Evolutionary conservation across 768 basidiomycete species (phyloP), one percentile per base, ranked within the genome.

Genomic region (Psilocybe sp.): DNA sequence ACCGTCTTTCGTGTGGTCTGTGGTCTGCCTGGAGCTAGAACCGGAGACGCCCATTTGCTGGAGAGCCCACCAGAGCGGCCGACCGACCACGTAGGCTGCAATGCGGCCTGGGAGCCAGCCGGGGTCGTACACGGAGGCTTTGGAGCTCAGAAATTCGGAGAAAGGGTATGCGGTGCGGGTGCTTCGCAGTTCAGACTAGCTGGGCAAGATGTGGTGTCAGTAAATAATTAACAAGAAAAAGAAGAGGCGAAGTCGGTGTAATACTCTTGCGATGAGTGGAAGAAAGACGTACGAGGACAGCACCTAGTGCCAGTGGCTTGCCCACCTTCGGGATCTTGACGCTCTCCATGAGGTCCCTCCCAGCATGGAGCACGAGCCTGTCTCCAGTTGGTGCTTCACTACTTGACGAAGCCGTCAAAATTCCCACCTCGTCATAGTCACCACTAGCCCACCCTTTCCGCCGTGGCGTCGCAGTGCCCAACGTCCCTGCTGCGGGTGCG

Each of bases 1-100:
- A 53, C 66, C 77, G 71, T 85, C 68, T 44, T 69, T 69, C 28
- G 68, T 58, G 14, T 62, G 58, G 31, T 56, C 23, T 7, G 23
- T 28, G 4, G 23, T 28, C 23, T 7, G 23, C 3, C 23, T 28
- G 4, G 4, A 7, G 23, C 7, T 7, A 7, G 89, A 86, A 2
- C 79, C 80, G 6, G 88, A 80, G 3, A 93, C 68, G 19, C 82
- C 85, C n/a, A 85, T 71, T 54, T 89, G 89, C 53, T 87, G 83
- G 49, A 94, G 76, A 2, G 86, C 84, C 92, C 92, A 94, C 87
- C 86, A 91, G 1, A 94, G 69, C 2, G 92, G 91, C 58, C 81
- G 83, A 6, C 84, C 89, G 6, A 93, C 75, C 7, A 92, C 70
- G 49, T 78, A 86, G 9, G 86, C 75, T 2, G 80, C 87, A 44